A percentile compares a stretch with the other conserved stretches of the same genome.
Conservation (phyloP, 2,329 filamentous ascomycete species). For the Pseudogymnoascus sp. region DNA sequence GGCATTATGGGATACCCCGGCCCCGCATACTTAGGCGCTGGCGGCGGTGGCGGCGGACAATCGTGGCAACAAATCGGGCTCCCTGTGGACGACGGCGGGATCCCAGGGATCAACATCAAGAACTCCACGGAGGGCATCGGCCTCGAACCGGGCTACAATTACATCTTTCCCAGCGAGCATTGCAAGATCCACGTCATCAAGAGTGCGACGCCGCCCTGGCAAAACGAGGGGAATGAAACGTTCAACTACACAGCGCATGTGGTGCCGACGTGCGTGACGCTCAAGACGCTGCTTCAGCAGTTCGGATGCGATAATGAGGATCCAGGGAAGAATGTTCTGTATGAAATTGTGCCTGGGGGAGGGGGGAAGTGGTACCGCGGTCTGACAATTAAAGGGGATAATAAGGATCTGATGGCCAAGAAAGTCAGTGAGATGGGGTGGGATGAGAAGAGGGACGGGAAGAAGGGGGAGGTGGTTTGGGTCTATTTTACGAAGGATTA, state of each 20-base stretch:
- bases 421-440: constrained; percentile 52
- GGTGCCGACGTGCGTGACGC: constrained; percentile 45
- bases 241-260: constrained; percentile 39
- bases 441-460: constrained; percentile 44
- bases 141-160: constrained; percentile 56
- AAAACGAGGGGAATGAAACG: constrained; percentile 33
- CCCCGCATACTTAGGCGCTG: not conserved
- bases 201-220: constrained; percentile 43
- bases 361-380: constrained; percentile 54
- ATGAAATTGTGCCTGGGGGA: constrained; percentile 48
- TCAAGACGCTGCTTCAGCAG: constrained; percentile 50
- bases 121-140: constrained; percentile 52
- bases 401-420: constrained; percentile 41
- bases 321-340: constrained; percentile 48
- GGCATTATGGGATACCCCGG: constrained; percentile 4
- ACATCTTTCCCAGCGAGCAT: constrained; percentile 51
- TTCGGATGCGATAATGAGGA: constrained; percentile 48
- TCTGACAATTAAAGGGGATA: constrained; percentile 42
- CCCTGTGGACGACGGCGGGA: constrained; percentile 20
- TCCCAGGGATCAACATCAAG: constrained; percentile 47
- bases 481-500: constrained; percentile 49
- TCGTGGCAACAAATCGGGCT: not conserved
- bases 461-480: constrained; percentile 46
- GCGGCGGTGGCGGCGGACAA: not conserved
- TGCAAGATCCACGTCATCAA: constrained; percentile 54